Evolutionary conservation across 805 yeast species (phyloP).

Genomic region (Scheffersomyces coipomensis): DNA sequence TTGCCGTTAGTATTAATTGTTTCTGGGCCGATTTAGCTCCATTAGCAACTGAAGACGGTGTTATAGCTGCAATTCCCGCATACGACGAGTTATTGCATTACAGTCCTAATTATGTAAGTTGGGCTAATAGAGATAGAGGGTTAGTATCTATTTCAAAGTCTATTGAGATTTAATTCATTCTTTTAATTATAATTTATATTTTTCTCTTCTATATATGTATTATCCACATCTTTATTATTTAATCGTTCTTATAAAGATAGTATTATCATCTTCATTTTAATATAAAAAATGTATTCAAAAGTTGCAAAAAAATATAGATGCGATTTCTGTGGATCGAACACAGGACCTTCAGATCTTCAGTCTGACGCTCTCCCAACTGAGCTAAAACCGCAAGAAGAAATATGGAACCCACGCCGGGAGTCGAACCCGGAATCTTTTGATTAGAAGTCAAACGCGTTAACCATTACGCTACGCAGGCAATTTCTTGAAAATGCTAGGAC

Average conservation of each 20-base stretch:
- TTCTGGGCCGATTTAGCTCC: slow-evolving; percentile 74
- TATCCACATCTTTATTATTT: too few relatives aligned
- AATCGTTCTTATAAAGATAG: background rate
- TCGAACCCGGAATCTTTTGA: slow-evolving; percentile 67
- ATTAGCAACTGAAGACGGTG: slow-evolving; percentile 30
- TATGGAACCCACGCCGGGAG: slow-evolving; percentile 51
- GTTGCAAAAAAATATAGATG: slow-evolving; percentile 23
- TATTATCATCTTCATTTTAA: background rate
- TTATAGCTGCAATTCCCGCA: slow-evolving; percentile 56
- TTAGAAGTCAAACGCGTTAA: slow-evolving; percentile 68
- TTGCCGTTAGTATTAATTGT: slow-evolving; percentile 65
- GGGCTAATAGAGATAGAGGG: slow-evolving; percentile 68
- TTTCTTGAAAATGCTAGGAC: too few relatives aligned
- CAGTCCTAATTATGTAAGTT: slow-evolving; percentile 62
- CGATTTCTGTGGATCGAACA: slow-evolving; percentile 83
- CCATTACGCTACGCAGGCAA: slow-evolving; percentile 64
- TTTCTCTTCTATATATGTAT: background rate
- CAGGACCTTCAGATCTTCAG: slow-evolving; percentile 77
- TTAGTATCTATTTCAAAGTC: slow-evolving; percentile 57
- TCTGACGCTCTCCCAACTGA: slow-evolving; percentile 42
- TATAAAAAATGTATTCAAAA: background rate
- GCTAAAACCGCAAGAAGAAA: slow-evolving; percentile 29
- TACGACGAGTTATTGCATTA: slow-evolving; percentile 67
- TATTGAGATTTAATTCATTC: slow-evolving; percentile 31
- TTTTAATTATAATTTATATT: background rate